Base-by-base conservation (phyloP, 1,139 yeast genomes). In the Blastobotrys malaysiensis region DNA sequence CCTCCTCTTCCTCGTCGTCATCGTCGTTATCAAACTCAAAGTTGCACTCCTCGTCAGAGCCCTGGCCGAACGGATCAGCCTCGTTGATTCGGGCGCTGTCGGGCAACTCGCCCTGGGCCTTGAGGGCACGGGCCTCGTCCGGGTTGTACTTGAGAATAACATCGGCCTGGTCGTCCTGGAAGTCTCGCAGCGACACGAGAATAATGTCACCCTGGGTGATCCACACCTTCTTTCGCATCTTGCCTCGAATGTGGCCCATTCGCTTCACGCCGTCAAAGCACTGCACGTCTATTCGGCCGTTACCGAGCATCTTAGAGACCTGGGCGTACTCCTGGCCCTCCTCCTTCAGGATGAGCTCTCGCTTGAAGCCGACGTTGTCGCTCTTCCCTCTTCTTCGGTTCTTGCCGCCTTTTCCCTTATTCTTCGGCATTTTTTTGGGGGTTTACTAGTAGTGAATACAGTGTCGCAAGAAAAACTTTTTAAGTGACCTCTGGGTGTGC, bases 381-480 rank as follows among this genome's bases (percentile, higher is more conserved):
- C 90, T 91, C 95, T 93, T 93, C 74, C 99, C 99, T 83, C 97
- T 88, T 83, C 98, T 88, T 80, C 97, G 88, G 74, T 90, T 91
- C 79, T 87, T 84, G 54, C 72, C 72, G 53, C 73, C 73, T 69
- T 79, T 79, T 65, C 83, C 83, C 69, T 79, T 79, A 58, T 74
- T 75, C 69, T 79, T 79, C 56, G 83, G 82, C 83, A 79, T 78
- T 22, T 22, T 51, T 44, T 13, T 13, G 18, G 27, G 9, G 31
- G 44, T 36, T 48, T 39, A n/a, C 21, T 18, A 18, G 46, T 19
- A 11, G 49, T 14, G 13, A 7, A 46, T 31, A 16, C 39, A 5
- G 39, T 31, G 39, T 31, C 39, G 39, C 16, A 31, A n/a, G 39
- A 31, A 31, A 31, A 31, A 31, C 39, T 31, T 31, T 31, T 31